A percentile compares a stretch with the other conserved stretches of the same genome.
Evolutionary conservation across 495 filamentous ascomycete species (phyloP).

Genomic region (Amniculicola lignicola): DNA sequence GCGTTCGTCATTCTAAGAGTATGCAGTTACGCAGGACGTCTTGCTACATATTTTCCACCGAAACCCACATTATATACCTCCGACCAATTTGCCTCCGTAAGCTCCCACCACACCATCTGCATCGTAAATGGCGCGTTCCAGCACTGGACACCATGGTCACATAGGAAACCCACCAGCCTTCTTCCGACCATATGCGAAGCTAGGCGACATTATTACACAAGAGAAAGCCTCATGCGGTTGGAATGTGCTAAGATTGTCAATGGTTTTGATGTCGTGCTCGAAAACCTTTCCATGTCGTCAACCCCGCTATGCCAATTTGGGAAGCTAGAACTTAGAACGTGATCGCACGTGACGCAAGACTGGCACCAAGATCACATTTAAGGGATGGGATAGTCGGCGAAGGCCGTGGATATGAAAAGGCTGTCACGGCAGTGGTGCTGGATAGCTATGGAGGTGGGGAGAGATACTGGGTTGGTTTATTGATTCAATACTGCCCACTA

Average conservation of each 20-base stretch:
- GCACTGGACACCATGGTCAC: background rate
- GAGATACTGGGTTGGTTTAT: no score
- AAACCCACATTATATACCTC: no score
- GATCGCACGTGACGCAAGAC: slow-evolving; percentile 6
- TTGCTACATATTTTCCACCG: background rate
- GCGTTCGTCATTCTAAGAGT: background rate
- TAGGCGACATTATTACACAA: background rate
- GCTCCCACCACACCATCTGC: background rate
- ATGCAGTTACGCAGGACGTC: background rate
- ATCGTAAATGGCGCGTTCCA: background rate
- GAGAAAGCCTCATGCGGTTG: background rate
- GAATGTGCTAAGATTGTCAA: background rate
- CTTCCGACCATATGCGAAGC: background rate
- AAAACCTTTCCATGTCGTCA: background rate
- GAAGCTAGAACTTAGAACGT: background rate
- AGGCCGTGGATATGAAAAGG: no score
- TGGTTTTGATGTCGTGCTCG: background rate
- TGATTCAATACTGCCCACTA: no score
- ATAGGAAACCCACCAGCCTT: background rate
- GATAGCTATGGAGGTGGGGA: no score
- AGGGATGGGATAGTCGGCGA: no score
- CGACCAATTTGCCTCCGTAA: background rate
- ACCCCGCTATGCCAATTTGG: background rate
- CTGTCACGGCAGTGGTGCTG: no score
- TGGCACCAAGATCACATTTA: no score